Percentiles rank a stretch among this genome's conserved stretches.
Evolutionary conservation across 306 rosid genomes (phyloP).

Genomic region (Trichosanthes cucumerina): DNA sequence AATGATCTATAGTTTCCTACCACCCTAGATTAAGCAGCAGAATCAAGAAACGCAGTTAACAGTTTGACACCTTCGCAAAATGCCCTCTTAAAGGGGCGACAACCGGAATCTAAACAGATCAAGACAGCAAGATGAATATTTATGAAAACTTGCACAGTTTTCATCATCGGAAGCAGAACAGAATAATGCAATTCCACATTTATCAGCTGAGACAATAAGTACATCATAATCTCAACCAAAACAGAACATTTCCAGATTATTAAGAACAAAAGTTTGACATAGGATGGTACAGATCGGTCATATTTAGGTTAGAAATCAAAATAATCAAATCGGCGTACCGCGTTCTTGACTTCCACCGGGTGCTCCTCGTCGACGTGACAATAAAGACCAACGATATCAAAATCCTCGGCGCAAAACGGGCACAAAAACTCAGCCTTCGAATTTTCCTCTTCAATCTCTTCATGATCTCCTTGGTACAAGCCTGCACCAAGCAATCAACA

Average conservation of each 20-base stretch:
- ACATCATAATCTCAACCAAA: not conserved
- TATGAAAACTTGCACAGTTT: not conserved
- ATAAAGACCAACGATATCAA: constrained; percentile 59
- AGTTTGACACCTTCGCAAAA: not conserved
- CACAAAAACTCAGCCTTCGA: constrained; percentile 43
- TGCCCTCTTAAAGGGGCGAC: not conserved
- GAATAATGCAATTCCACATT: not conserved
- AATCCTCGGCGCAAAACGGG: constrained; percentile 58
- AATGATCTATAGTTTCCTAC: not conserved
- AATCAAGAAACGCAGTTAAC: not conserved
- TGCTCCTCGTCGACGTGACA: constrained; percentile 68
- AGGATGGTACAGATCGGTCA: not conserved
- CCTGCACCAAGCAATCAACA: constrained; percentile 18
- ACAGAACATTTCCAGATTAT: not conserved
- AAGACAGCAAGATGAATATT: not conserved
- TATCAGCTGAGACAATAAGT: not conserved
- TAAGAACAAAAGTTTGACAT: not conserved
- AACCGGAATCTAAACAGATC: not conserved
- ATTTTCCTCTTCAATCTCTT: constrained; percentile 38
- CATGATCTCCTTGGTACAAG: constrained; percentile 26
- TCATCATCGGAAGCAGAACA: not conserved
- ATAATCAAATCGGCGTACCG: constrained; percentile 26
- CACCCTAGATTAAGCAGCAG: not conserved
- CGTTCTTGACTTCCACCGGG: constrained; percentile 41
- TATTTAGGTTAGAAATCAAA: not conserved